A percentile compares a stretch with the other conserved stretches of the same genome.
phyloP scores from a whole-genome alignment of 345 rosid genomes.

The Combretum micranthum region DNA sequence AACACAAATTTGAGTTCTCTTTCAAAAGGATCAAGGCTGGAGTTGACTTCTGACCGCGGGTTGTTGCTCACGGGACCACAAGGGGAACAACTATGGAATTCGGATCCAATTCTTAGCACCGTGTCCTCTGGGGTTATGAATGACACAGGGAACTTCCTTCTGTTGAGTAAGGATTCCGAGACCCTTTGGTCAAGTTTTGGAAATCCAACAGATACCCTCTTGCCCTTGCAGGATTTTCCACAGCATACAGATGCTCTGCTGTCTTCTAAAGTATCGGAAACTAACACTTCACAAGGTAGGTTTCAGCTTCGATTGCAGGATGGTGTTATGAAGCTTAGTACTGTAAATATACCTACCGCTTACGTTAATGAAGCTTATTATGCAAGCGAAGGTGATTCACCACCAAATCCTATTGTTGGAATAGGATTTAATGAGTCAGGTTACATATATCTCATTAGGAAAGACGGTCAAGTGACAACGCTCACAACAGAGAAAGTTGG shows the following conservation, averaged over 20 bases:
- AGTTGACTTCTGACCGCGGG: constrained; percentile 15
- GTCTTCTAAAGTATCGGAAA: constrained; percentile 10
- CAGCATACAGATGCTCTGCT: neutral
- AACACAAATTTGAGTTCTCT: neutral
- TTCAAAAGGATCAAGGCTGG: constrained; percentile 14
- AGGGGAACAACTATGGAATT: constrained; percentile 15
- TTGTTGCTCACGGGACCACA: constrained; percentile 10
- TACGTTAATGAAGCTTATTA: too few species aligned
- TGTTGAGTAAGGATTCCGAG: constrained; percentile 2
- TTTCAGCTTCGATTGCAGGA: too few species aligned
- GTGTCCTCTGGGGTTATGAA: constrained; percentile 16
- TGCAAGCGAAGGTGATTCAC: too few species aligned
- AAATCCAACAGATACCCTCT: constrained; percentile 24
- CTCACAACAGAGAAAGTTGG: too few species aligned
- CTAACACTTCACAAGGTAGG: constrained; percentile 16
- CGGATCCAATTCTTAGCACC: neutral
- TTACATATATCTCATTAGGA: too few species aligned
- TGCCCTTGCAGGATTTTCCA: constrained; percentile 15
- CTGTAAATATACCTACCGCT: too few species aligned
- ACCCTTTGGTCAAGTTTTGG: constrained; percentile 24
- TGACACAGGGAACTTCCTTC: constrained; percentile 18
- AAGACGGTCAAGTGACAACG: too few species aligned
- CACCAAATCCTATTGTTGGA: too few species aligned
- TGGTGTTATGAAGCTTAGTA: too few species aligned
- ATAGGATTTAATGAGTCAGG: too few species aligned